Evolutionary conservation across 2,329 filamentous ascomycete genomes (phyloP).

Genomic region (Colletotrichum viniferum): DNA sequence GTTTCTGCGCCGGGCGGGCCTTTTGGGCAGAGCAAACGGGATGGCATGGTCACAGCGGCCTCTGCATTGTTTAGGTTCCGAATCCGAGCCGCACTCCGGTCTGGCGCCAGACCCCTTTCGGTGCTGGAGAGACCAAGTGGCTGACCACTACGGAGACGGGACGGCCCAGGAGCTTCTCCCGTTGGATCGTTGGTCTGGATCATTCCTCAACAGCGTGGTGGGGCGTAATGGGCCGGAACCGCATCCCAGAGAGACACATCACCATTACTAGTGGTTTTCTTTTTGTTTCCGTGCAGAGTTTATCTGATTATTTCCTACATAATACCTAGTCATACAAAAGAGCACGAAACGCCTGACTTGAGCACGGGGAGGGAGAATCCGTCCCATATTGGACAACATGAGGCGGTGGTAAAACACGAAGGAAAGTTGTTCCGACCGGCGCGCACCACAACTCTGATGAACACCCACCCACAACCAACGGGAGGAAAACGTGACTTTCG

Average conservation of each 20-base stretch:
- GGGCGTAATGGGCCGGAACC: background rate
- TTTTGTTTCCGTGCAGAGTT: background rate
- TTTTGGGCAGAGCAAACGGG: background rate
- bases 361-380: background rate
- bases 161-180: background rate
- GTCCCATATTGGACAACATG: background rate
- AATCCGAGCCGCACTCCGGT: background rate
- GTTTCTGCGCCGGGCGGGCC: background rate
- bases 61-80: background rate
- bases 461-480: background rate
- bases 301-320: background rate
- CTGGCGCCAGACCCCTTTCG: background rate
- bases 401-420: conserved; percentile 13
- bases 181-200: background rate
- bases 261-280: background rate
- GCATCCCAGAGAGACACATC: background rate
- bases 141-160: background rate
- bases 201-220: background rate
- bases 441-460: background rate
- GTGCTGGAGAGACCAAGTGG: background rate
- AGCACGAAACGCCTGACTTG: background rate
- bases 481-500: background rate
- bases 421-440: background rate
- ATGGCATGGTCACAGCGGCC: background rate
- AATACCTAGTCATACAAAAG: background rate